Base-by-base conservation (phyloP, 106 monocot genomes). In the Acanthochlamys bracteata region DNA sequence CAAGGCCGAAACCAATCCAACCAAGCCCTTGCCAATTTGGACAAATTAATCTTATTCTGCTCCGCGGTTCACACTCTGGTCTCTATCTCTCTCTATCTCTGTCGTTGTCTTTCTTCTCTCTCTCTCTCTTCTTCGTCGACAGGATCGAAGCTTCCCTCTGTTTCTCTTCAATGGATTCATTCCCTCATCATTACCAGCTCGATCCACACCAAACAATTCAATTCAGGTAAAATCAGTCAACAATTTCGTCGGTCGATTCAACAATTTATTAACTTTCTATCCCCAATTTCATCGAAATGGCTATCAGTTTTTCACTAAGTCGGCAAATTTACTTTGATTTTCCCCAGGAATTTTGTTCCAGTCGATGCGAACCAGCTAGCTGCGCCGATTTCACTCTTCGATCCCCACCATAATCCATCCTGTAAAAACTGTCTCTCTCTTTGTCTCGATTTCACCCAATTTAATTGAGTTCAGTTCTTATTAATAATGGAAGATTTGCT, bases 271-370 rank as follows among this genome's bases (percentile, higher is more conserved):
- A 33, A 33, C 33, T 33, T 33, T 33, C 33, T 6, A 33, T 33
- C 33, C 33, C 1, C 33, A 33, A 33, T 33, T 3, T 33, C 33
- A 33, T 33, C 33, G 33, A 33, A 33, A 3, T 33, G 33, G 33
- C 6, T 33, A 6, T 33, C 33, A 33, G 6, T 33, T 33, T 33
- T 33, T 33, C 33, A 33, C 33, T 33, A 33, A 46, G 51, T 15
- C 51, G 2, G 17, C 45, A 46, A 46, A 46, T 46, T 14, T 14
- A 51, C 51, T 13, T 15, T 49, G 17, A 49, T 49, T 49, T 49
- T 17, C 10, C 2, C 12, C 78, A 83, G 81, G 69, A 89, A 81
- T 33, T 78, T 84, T 27, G 74, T 81, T 51, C 72, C 78, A 19
- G 60, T 69, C 56, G 84, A 84, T 53, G 77, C 67, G 21, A 79